Percentiles rank a stretch among this genome's conserved stretches.
Conservation (phyloP, 2,329 filamentous ascomycete genomes). For the Helotiales sp. region DNA sequence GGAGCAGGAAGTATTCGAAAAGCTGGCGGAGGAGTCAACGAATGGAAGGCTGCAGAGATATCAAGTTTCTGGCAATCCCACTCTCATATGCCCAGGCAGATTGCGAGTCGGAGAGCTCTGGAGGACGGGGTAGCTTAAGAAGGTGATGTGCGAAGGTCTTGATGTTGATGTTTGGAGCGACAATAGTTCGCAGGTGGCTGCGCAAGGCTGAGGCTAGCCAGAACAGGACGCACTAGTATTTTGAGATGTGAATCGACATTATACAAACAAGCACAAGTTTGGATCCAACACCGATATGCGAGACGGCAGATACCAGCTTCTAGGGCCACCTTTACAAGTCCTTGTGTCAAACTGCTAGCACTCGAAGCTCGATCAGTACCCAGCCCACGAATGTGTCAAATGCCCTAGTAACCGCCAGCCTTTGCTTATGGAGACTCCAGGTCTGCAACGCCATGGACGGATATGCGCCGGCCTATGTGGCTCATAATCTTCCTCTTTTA, state of each 20-base stretch:
- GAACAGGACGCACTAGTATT: background rate
- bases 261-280: background rate
- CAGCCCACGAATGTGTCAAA: background rate
- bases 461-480: slow-evolving; percentile 76
- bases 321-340: background rate
- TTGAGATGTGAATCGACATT: background rate
- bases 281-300: background rate
- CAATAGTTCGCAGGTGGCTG: background rate
- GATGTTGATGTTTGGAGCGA: background rate
- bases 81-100: no score
- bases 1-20: background rate
- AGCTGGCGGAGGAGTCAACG: background rate
- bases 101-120: no score
- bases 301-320: background rate
- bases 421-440: slow-evolving; percentile 31
- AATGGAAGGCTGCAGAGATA: background rate
- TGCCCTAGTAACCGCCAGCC: background rate
- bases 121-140: no score
- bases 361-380: background rate
- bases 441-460: slow-evolving; percentile 63
- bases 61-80: no score
- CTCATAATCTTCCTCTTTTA: slow-evolving; percentile 83
- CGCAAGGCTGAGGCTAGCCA: background rate
- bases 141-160: background rate
- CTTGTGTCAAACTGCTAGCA: background rate